Base-by-base conservation (phyloP, 805 yeast species). In the Candida verbasci region DNA sequence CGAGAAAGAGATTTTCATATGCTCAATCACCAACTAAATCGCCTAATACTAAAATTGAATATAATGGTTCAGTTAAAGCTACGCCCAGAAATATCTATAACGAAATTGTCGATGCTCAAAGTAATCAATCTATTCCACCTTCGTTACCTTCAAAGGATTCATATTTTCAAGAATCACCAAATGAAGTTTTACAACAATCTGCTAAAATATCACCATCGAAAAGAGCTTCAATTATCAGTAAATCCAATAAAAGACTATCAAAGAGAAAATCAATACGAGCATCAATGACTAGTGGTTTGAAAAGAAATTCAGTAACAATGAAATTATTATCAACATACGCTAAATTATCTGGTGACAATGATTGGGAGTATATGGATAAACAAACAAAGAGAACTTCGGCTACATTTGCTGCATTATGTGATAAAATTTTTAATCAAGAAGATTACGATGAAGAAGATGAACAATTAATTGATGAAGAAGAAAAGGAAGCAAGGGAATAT, bases 381-480 rank as follows among this genome's bases (percentile, higher is more conserved):
- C 86, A 79, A 53, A 80, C 87, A 5, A 81, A 76, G 58, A 70
- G 93, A 57, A 81, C 89, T 2, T 78, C 86, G 24, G 79, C 86
- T 11, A 84, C 83, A 43, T 83, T 83, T 65, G 93, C 88, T 9
- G 74, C 83, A 2, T 63, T 83, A 29, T 81, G 87, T 65, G 91
- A 83, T 60, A 79, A 76, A 56, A 76, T 83, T 40, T 83, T 83
- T 65, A 82, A 76, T 48, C 83, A 81, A 55, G 88, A 81, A 50
- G 60, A 55, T 3, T 65, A 66, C 43, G 58, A 61, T 34, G 73
- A 71, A 45, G 76, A 70, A 35, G 84, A 78, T 41, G 71, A 62
- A 41, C 55, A 50, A 30, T 58, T 66, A 42, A 55, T 62, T 9
- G 72, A 65, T 42, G 65, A 57, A 32, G 73, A 66, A 43, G 72